Conservation (phyloP, 2,329 filamentous ascomycete genomes). For the Ophiosphaerella korrae region DNA sequence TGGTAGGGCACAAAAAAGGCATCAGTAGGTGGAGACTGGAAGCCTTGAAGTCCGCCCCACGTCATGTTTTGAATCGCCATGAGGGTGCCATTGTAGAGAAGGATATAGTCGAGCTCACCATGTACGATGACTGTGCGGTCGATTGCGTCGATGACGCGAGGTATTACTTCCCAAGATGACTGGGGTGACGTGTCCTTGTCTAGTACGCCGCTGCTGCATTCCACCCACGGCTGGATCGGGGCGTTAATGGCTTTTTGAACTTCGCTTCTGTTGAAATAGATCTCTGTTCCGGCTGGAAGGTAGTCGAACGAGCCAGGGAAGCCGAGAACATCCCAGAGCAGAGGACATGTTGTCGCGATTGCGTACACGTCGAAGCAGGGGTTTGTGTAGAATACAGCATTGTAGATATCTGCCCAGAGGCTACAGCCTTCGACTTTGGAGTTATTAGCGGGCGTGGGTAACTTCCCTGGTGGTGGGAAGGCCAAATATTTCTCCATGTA, state of each 20-base stretch:
- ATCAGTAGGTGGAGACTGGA: conserved; percentile 63
- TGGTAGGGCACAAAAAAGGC: conserved; percentile 74
- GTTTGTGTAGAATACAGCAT: conserved; percentile 64
- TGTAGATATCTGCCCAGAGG: conserved; percentile 61
- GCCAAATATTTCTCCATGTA: conserved; percentile 66
- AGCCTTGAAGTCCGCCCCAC: conserved; percentile 73
- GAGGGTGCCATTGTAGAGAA: conserved; percentile 71
- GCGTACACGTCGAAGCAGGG: conserved; percentile 83
- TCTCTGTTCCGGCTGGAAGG: conserved; percentile 62
- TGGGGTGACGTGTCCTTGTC: conserved; percentile 60
- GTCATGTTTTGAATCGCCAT: conserved; percentile 82
- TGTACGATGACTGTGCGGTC: conserved; percentile 74
- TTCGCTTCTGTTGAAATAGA: conserved; percentile 74
- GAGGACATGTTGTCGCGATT: conserved; percentile 72
- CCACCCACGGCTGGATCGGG: conserved; percentile 60
- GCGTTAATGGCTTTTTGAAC: conserved; percentile 73
- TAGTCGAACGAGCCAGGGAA: conserved; percentile 71
- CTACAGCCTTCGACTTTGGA: conserved; percentile 59
- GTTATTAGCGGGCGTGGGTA: conserved; percentile 59
- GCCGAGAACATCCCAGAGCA: conserved; percentile 70
- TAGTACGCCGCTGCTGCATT: conserved; percentile 59
- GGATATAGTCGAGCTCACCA: conserved; percentile 70
- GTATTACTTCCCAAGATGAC: conserved; percentile 64
- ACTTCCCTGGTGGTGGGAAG: conserved; percentile 69
- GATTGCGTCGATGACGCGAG: conserved; percentile 73